Base-by-base conservation (phyloP, 106 monocot genomes). In the Amphibolis antarctica region DNA sequence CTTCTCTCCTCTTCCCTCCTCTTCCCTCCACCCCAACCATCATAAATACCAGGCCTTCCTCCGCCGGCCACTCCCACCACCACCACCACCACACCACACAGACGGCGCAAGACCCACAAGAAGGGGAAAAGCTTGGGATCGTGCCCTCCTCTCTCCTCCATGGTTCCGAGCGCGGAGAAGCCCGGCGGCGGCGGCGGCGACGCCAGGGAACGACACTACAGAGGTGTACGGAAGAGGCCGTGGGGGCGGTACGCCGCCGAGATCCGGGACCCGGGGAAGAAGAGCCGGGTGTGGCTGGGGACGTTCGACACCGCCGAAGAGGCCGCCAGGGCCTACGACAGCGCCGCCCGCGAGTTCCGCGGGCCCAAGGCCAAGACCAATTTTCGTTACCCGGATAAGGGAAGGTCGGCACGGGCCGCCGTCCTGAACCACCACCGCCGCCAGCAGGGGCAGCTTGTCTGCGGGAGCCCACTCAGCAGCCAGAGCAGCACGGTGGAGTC, bases 251-350 rank as follows among this genome's bases (percentile, higher is more conserved):
- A 63, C 64, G 72, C 72, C 26, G 72, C 64, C 42, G 72, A 72
- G 72, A 72, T 72, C 44, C 42, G 64, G 14, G 72, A 72, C 44
- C 72, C 72, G 10, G 50, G 63, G 44, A 72, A 72, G 56, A 72
- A 72, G 55, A 53, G 54, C 14, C 52, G 72, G 20, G 56, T 86
- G 29, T 94, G 93, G 93, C 89, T 94, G 44, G 93, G 93, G 24
- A 94, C 93, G 9, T 94, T 94, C 71, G 89, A 94, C 81, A 86
- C 93, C 15, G 89, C 86, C 17, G 89, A 85, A 73, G 93, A 85
- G 52, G 93, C 89, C 9, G 89, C 93, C 25, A 72, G 86, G 28
- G 89, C 93, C 12, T 94, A 94, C 60, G 93, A 94, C 75, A 28
- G 27, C 42, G 72, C 72, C 3, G 72, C 64, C 18, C 25, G 63